Evolutionary conservation across 2,329 filamentous ascomycete genomes (phyloP), one percentile per base, ranked within the genome.

Genomic region (Aspergillus sp.): DNA sequence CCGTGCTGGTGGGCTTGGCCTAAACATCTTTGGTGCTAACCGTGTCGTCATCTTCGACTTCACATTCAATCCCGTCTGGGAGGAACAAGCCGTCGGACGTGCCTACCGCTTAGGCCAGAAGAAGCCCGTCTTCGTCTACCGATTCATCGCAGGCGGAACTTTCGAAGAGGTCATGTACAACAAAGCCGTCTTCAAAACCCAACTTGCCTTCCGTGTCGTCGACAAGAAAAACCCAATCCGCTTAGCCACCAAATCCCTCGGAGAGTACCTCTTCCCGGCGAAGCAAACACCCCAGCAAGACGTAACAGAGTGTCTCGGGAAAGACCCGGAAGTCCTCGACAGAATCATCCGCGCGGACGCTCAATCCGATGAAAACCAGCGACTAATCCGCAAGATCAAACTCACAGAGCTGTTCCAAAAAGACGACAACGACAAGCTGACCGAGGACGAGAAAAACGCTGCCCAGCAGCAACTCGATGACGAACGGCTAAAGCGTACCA

Each of bases 21-120:
- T 97, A 53, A 97, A 97, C 65, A 89, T 97, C 12, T 85, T 86
- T 43, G 88, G 89, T 1, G 93, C 93, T 1, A 97, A 92, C 72
- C 86, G 93, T 19, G 91, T 97, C 1, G 84, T 97, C 19, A 89
- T 97, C 19, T 90, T 96, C 58, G 93, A 97, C 72, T 91, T 90
- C 70, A 82, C 84, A 62, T 97, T 88, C 78, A 95, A 93, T 64
- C 93, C 93, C 0, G 84, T 87, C 5, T 83, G 88, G 71, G 93
- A 97, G 74, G 89, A 92, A 69, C 93, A 97, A 76, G 93, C 93
- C 1, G 86, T 97, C 54, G 93, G 92, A 2, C 85, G 93, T 56
- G 89, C 91, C 0, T 97, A 95, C 74, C 90, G 93, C 1, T 85
- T 97, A 36, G 92, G 92, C 0, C 93, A 97, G 74, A 80, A 78